These are phyloP conservation scores for Beauveria rudraprayagi DNA, from an alignment of 2,329 filamentous ascomycete genomes.

Conservation along the genomic window DNA sequence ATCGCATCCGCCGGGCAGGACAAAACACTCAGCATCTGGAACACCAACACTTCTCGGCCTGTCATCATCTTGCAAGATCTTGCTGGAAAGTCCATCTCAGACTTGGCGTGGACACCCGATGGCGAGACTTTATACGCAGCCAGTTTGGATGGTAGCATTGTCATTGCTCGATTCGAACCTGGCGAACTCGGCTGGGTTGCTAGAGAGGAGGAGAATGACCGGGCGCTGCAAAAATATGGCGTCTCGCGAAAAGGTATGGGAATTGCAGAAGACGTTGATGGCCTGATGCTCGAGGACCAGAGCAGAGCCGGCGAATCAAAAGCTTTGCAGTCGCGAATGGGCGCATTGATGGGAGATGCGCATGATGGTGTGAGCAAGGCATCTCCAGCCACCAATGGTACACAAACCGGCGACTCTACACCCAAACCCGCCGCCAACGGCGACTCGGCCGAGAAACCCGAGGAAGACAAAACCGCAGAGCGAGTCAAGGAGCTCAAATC, in stretches of 20 bases:
- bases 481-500: slow-evolving; percentile 65
- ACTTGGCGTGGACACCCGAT: slow-evolving; percentile 89
- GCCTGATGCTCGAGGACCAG: slow-evolving; percentile 76
- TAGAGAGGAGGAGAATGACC: slow-evolving; percentile 80
- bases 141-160: slow-evolving; percentile 82
- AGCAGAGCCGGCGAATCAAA: slow-evolving; percentile 87
- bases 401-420: slow-evolving; percentile 32
- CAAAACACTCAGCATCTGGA: slow-evolving; percentile 95
- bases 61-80: slow-evolving; percentile 87
- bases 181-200: slow-evolving; percentile 88
- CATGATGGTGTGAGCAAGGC: slow-evolving; percentile 48
- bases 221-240: slow-evolving; percentile 86
- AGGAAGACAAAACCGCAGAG: slow-evolving; percentile 42
- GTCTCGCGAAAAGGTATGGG: slow-evolving; percentile 81
- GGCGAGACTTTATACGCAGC: slow-evolving; percentile 80
- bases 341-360: slow-evolving; percentile 90
- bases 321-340: slow-evolving; percentile 91
- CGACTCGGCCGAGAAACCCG: slow-evolving; percentile 24
- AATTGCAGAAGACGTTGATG: slow-evolving; percentile 87
- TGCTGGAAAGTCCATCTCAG: slow-evolving; percentile 83
- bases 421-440: slow-evolving; percentile 34
- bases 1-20: slow-evolving; percentile 96
- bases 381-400: slow-evolving; percentile 36
- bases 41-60: slow-evolving; percentile 87
- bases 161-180: slow-evolving; percentile 71